A percentile compares a stretch with the other conserved stretches of the same genome.
These are phyloP conservation scores for Curvularia eragrostidis DNA, from an alignment of 2,329 filamentous ascomycete genomes.

Conservation along the genomic window DNA sequence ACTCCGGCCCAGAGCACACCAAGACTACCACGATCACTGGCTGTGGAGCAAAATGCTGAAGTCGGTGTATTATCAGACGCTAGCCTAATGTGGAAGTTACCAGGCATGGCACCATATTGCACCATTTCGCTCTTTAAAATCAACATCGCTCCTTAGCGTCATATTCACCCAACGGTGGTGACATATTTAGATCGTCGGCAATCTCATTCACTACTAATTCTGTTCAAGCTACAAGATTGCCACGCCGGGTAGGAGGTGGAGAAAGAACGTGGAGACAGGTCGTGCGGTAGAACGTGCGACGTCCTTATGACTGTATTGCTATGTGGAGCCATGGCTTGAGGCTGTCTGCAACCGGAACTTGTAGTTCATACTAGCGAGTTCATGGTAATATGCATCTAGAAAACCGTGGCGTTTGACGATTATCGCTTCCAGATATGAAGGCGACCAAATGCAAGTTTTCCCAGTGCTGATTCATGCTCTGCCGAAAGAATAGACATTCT, in stretches of 20 bases:
- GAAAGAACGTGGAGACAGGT: background rate
- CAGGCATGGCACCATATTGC: constrained; percentile 29
- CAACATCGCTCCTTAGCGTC: constrained; percentile 14
- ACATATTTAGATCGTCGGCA: background rate
- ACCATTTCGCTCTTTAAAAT: constrained; percentile 22
- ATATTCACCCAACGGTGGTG: background rate
- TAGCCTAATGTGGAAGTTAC: constrained; percentile 21
- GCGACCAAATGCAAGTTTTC: background rate
- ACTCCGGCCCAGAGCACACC: background rate
- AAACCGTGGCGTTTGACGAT: background rate
- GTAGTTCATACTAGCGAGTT: background rate
- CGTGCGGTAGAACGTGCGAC: background rate
- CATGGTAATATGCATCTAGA: background rate
- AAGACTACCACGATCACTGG: background rate
- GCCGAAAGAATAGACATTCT: background rate
- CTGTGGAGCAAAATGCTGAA: constrained; percentile 12
- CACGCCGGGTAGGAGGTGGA: background rate
- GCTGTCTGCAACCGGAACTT: background rate
- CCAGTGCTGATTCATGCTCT: background rate
- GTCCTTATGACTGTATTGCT: background rate
- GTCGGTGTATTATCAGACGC: constrained; percentile 21
- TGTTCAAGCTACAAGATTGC: background rate
- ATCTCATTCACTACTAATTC: background rate
- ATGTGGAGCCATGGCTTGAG: background rate
- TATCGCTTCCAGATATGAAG: background rate